Base-by-base conservation (phyloP, 352 stramenopile species). In the Globisporangium carolinianum region DNA sequence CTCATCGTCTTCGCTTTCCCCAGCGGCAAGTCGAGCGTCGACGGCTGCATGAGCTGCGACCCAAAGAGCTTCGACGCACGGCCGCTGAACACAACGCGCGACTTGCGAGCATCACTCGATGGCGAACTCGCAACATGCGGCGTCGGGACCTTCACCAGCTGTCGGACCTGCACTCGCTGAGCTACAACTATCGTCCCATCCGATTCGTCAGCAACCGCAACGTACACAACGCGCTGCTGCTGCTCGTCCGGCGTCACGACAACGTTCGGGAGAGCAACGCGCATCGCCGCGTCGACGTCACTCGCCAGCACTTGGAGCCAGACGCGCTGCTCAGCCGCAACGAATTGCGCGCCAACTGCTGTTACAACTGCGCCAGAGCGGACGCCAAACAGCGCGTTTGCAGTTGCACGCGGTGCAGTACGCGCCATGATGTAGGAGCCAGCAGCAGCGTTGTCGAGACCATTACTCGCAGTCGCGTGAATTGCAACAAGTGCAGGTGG, bases 41-140 rank as follows among this genome's bases (percentile, higher is more conserved):
- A 89, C 12, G 74, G 67, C 48, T 70, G 76, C 57, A 90, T 60
- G 49, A 90, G 55, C 35, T 85, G 72, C 9, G 77, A 88, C 6
- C 76, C 74, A 58, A 91, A 91, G 6, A 91, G 66, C 49, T 89
- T 87, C 2, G 81, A 91, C 15, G 81, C 81, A 14, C 81, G 78
- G 9, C 79, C 81, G 47, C 63, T 84, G 41, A 88, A 88, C 12
- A 91, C 79, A 2, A 91, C 78, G 2, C 73, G 75, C 9, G 81
- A 35, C n/a, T 18, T 4, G 67, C 60, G 47, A 63, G 69, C 17
- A 56, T 67, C 52, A 55, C 58, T 5, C 63, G 53, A 7, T 70
- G 52, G 15, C 54, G 56, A n/a, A 68, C 55, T 11, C 24, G 51
- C n/a, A 4, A 55, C 42, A 5, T 47, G 57, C 6, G 76, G 73